Evolutionary conservation across 495 filamentous ascomycete genomes (phyloP), one percentile per base, ranked within the genome.

Genomic region (Bombardia bombarda): DNA sequence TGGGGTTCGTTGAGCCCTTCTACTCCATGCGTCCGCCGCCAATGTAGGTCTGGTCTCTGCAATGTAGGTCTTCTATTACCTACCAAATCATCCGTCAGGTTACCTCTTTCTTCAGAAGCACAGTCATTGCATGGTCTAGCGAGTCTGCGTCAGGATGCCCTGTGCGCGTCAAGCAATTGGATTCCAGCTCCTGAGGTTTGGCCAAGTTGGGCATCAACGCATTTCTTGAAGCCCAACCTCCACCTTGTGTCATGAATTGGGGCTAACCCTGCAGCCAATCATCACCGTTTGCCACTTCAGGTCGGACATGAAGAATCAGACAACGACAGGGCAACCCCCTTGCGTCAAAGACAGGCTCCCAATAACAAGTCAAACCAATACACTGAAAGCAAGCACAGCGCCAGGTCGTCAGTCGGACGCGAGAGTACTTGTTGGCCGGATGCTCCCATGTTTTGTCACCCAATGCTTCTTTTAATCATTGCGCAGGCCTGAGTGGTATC

Each of bases 181-280:
- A 47, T 53, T 42, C n/a, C n/a, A n/a, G n/a, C n/a, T n/a, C n/a
- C n/a, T n/a, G 49, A 43, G 44, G 42, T 39, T 20, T 45, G 43
- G 23, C 37, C 22, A 45, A 34, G 46, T 63, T 46, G 60, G 60
- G 60, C 60, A 63, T 47, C 60, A 63, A 63, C 57, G 58, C 60
- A 35, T 63, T 40, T n/a, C 36, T 39, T n/a, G 31, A 28, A 53
- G 47, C 57, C 60, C 53, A 54, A 61, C 45, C 42, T 48, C 4
- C 32, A 37, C 38, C 24, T 41, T 19, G 37, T 23, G 26, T 30
- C 14, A 14, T 22, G n/a, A n/a, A n/a, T n/a, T n/a, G n/a, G n/a
- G n/a, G n/a, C n/a, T n/a, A n/a, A n/a, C n/a, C n/a, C n/a, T n/a
- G 24, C 46, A 48, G 41, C 58, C 58, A 62, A 62, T 60, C 53